Evolutionary conservation across 768 basidiomycete genomes (phyloP), one percentile per base, ranked within the genome.

Genomic region (Macrolepiota fuliginosa): DNA sequence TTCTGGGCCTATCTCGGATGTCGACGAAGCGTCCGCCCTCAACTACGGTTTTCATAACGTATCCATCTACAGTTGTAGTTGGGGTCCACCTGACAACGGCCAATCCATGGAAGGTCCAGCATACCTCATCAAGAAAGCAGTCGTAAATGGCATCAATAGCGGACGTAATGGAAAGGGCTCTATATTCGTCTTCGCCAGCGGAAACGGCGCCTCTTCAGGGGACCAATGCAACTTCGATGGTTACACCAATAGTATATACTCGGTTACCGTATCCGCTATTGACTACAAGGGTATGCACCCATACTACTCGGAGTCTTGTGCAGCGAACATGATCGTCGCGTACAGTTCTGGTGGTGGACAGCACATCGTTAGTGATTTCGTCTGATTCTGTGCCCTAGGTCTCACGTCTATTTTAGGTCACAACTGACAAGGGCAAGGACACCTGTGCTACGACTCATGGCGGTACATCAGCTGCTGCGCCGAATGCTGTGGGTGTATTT

Each of bases 191-290:
- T 99, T 98, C 69, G 97, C 97, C 3, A 95, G 93, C 57, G 97
- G 97, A 0, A 99, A 99, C 70, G 97, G 97, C 7, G 97, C 94
- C 32, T 83, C 83, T 7, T 82, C 83, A 58, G 93, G 91, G 17
- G 97, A 99, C 70, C 96, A 98, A 73, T 99, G 97, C 79, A 99
- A 99, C 72, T 98, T 99, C 70, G 96, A 98, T 67, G 97, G 97
- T 6, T 99, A 99, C 73, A 99, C 97, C 12, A 99, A 99, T 71
- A 93, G 91, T 68, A 96, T 98, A 62, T 98, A 93, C 75, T 93
- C 92, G 6, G 87, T 99, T 46, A 99, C 97, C 0, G 94, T 99
- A 29, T 89, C 94, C n/a, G 93, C 97, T 0, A 81, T 98, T 62
- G 97, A 98, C 69, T 86, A 89, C 72, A 92, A 92, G 70, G 96